Evolutionary conservation across 352 stramenopile genomes (phyloP).

Genomic region (Paralagenidium karlingii): DNA sequence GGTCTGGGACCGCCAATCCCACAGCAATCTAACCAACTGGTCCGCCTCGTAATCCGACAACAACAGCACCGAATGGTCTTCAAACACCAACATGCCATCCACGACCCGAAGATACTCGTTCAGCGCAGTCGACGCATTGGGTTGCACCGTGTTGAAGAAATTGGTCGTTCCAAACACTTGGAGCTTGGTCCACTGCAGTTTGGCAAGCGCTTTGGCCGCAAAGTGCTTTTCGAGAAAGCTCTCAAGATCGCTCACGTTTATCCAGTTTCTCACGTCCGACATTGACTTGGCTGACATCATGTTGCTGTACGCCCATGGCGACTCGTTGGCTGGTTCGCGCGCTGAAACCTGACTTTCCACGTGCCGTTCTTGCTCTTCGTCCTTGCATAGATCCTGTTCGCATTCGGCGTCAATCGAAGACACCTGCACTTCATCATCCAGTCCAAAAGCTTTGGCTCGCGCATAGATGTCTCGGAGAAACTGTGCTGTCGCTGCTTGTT

Average conservation of each 20-base stretch:
- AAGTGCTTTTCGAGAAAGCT: too few relatives aligned
- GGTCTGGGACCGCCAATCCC: too few relatives aligned
- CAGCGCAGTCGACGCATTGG: conserved; percentile 1
- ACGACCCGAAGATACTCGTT: conserved; percentile 17
- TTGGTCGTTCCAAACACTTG: conserved; percentile 25
- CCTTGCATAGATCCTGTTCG: conserved; percentile 39
- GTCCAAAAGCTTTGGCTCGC: conserved; percentile 8
- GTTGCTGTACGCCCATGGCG: too few relatives aligned
- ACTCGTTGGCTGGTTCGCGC: too few relatives aligned
- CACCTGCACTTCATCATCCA: conserved; percentile 25
- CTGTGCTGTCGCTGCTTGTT: too few relatives aligned
- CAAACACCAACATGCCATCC: conserved; percentile 24
- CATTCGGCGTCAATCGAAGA: conserved; percentile 30
- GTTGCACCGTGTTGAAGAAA: conserved; percentile 16
- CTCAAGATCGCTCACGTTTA: too few relatives aligned
- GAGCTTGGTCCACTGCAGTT: conserved; percentile 13
- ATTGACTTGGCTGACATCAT: too few relatives aligned
- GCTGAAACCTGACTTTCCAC: conserved; percentile 7
- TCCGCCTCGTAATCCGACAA: conserved; percentile 26
- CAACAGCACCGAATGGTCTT: conserved; percentile 19
- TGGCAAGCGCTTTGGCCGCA: too few relatives aligned
- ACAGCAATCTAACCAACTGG: conserved; percentile 17
- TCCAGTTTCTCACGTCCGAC: too few relatives aligned
- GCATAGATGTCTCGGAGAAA: conserved; percentile 8
- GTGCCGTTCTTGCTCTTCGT: conserved; percentile 27